Base-by-base conservation (phyloP, 1,139 yeast genomes). In the Torulaspora globosa region DNA sequence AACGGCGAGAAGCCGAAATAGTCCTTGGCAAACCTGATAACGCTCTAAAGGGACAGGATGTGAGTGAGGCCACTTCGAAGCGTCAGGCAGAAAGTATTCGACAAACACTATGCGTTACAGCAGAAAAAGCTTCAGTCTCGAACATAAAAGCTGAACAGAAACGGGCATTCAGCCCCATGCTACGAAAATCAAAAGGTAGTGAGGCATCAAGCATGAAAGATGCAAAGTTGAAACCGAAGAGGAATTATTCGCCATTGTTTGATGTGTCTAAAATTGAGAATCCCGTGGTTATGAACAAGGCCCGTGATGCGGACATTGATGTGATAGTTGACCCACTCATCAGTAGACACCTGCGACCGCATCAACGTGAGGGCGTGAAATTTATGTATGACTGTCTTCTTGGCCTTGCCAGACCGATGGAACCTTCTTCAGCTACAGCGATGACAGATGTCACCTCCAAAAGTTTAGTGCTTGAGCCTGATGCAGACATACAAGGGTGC, bases 341-440 rank as follows among this genome's bases (percentile, higher is more conserved):
- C 2, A 70, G 79, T 0, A 66, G 70, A 18, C 63, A 67, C 10
- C 68, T 92, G 18, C 73, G 97, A 28, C 84, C 88, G 0, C 98
- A 92, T 66, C 98, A 92, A 60, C 65, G 77, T 10, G 92, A 84
- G 54, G 98, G 96, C 1, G 85, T 90, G 0, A 65, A 67, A 43
- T 92, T 92, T 59, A 69, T 92, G 57, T 87, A 88, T 58, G 85
- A 85, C 47, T 87, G 96, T 56, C 74, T 89, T 1, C 78, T 84
- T 82, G 95, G 95, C 0, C 67, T 74, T 49, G 66, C 74, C 30
- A 69, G 73, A 21, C 66, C 67, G 26, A 24, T 33, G 2, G 28
- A 42, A n/a, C 44, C 40, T 10, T 18, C 37, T 43, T 8, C 64
- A 8, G 16, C 62, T 33, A 31, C 27, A 8, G 14, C 16, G 21